These are phyloP conservation scores for Trichoderma citrinoviride DNA, from an alignment of 2,329 filamentous ascomycete genomes.

Conservation along the genomic window DNA sequence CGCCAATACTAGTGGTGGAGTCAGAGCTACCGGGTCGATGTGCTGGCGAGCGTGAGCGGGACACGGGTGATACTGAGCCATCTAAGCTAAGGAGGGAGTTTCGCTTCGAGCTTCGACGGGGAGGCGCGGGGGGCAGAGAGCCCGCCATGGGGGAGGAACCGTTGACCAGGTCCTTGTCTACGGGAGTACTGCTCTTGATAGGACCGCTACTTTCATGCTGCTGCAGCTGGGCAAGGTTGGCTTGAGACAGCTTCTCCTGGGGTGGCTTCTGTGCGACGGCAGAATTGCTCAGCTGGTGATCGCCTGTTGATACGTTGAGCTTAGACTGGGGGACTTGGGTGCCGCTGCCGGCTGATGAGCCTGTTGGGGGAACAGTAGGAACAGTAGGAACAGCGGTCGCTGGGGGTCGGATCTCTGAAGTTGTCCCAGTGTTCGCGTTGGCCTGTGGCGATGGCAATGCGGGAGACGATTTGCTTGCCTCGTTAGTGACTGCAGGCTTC, in stretches of 20 bases:
- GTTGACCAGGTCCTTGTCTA: background rate
- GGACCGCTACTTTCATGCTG: background rate
- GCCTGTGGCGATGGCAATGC: background rate
- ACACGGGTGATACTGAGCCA: slow-evolving; percentile 13
- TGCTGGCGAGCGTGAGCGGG: slow-evolving; percentile 11
- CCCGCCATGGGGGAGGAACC: slow-evolving; percentile 12
- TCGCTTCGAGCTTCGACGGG: slow-evolving; percentile 31
- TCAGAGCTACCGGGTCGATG: slow-evolving; percentile 15
- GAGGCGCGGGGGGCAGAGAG: slow-evolving; percentile 30
- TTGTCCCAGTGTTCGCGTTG: background rate
- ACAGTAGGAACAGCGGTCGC: background rate
- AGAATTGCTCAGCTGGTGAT: background rate
- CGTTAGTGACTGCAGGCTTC: background rate
- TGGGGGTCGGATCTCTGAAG: background rate
- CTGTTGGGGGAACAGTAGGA: background rate
- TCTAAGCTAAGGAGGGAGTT: slow-evolving; percentile 25
- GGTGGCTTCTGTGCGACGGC: background rate
- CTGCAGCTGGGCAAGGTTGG: background rate
- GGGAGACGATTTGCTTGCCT: background rate
- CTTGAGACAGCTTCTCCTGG: background rate
- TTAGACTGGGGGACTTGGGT: background rate
- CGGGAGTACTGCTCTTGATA: background rate
- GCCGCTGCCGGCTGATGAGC: background rate
- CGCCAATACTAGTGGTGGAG: background rate
- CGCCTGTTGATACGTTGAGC: background rate